Evolutionary conservation across 73 alveolate genomes (phyloP).

Genomic region (Uronychia setigera): DNA sequence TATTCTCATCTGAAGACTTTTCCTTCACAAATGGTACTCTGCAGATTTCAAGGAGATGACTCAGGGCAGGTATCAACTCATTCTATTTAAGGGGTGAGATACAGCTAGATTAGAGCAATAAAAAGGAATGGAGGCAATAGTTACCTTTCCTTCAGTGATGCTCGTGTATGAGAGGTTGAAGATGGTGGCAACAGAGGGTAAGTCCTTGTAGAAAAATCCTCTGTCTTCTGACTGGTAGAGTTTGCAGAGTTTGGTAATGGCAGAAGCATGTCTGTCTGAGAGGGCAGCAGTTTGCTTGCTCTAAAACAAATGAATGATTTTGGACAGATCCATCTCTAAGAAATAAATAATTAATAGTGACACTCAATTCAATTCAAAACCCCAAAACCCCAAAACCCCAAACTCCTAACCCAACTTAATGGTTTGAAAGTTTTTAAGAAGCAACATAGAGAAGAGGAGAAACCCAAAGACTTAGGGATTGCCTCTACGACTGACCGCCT

Average conservation of each 20-base stretch:
- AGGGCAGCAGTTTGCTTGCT: conserved; percentile 79
- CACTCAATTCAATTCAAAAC: no score
- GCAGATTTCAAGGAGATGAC: conserved; percentile 61
- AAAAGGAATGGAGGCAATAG: conserved; percentile 38
- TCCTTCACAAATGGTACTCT: conserved; percentile 79
- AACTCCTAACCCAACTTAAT: no score
- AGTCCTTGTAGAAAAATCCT: conserved; percentile 84
- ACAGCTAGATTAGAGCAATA: conserved; percentile 12
- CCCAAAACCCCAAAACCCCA: no score
- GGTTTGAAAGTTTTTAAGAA: no score
- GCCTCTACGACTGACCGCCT: no score
- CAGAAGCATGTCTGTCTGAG: conserved; percentile 87
- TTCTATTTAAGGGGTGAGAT: background rate
- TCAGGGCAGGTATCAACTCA: conserved; percentile 54
- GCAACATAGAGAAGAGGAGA: no score
- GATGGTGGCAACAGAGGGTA: conserved; percentile 76
- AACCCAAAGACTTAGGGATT: no score
- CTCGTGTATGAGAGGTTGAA: conserved; percentile 69
- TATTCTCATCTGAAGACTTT: conserved; percentile 81
- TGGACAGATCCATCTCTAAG: conserved; percentile 59
- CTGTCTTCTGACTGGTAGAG: conserved; percentile 26
- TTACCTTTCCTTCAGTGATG: conserved; percentile 64
- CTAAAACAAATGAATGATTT: conserved; percentile 78
- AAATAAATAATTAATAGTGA: no score
- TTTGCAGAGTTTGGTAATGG: conserved; percentile 72